These are phyloP conservation scores for Cinnamomum micranthum DNA, from an alignment of 164 flowering plant species.

Conservation along the genomic window DNA sequence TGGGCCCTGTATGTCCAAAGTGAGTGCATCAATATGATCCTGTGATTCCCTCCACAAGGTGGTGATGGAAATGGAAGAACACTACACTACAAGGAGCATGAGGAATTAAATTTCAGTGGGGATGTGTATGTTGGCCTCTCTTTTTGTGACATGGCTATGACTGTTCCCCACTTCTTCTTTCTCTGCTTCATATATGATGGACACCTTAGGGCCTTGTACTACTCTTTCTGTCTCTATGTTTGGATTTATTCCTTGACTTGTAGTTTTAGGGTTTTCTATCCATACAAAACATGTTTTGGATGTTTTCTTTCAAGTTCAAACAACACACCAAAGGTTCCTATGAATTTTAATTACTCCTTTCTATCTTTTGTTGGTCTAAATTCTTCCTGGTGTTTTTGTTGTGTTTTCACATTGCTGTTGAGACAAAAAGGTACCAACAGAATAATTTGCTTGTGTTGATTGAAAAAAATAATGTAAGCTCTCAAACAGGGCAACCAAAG, in stretches of 20 bases:
- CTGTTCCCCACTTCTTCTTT: conserved; percentile 10
- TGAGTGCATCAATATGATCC: neutral
- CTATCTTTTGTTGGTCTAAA: neutral
- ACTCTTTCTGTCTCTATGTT: neutral
- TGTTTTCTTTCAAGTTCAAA: neutral
- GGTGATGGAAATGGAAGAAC: neutral
- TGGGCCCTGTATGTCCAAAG: neutral
- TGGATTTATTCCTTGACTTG: neutral
- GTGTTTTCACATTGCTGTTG: too few species aligned
- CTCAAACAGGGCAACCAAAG: too few species aligned
- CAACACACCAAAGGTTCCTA: neutral
- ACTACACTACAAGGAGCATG: neutral
- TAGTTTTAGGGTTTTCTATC: neutral
- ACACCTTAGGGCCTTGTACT: neutral
- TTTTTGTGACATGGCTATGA: conserved; percentile 8
- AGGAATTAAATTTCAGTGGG: conserved; percentile 3
- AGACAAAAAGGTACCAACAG: too few species aligned
- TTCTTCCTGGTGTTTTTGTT: too few species aligned
- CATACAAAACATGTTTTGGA: neutral
- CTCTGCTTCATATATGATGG: neutral
- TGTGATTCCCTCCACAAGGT: neutral
- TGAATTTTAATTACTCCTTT: neutral
- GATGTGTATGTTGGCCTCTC: conserved; percentile 9
- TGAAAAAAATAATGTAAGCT: too few species aligned
- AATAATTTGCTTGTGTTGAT: too few species aligned